Conservation (phyloP, 345 rosid genomes). For the rapeseed (Brassica napus) region Da-Ae NC_063434.1:8874001-8874500, state of each 20-base stretch:
- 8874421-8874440: too few relatives aligned
- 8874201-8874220: neutral
- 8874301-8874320: too few relatives aligned
- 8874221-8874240: neutral
- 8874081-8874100: neutral
- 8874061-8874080: neutral
- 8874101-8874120: neutral
- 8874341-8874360: neutral
- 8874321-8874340: neutral
- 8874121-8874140: neutral
- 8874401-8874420: too few relatives aligned
- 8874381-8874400: too few relatives aligned
- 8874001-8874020: slow-evolving; percentile 4
- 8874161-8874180: neutral
- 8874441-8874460: too few relatives aligned
- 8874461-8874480: neutral
- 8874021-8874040: neutral
- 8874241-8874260: neutral
- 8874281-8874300: too few relatives aligned
- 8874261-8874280: neutral
- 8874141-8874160: neutral
- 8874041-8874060: neutral
- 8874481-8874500: neutral
- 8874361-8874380: neutral
- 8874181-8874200: neutral